Evolutionary conservation across 2,329 filamentous ascomycete genomes (phyloP).

Genomic region (Tolypocladium nubicola): DNA sequence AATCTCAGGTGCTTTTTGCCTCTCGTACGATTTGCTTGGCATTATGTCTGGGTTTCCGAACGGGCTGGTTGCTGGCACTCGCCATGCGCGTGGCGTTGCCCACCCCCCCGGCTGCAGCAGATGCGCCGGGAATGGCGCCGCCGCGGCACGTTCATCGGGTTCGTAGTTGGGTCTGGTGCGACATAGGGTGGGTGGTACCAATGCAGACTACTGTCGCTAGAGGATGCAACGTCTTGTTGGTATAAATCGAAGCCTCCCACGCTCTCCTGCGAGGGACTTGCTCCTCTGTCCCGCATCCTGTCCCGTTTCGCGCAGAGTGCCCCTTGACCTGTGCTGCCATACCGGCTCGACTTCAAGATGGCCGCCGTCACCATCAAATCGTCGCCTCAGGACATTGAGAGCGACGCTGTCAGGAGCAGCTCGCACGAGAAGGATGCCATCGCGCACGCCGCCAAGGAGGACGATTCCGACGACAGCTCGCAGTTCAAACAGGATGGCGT

Average conservation of each 20-base stretch:
- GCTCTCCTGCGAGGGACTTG: background rate
- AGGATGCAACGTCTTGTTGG: background rate
- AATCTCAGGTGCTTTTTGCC: background rate
- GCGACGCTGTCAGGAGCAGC: background rate
- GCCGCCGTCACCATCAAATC: background rate
- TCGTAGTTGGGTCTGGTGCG: background rate
- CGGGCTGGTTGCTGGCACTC: too few species aligned
- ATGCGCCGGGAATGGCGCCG: background rate
- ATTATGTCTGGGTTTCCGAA: background rate
- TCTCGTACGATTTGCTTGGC: background rate
- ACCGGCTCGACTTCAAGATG: background rate
- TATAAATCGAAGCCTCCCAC: background rate
- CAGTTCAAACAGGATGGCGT: constrained; percentile 26
- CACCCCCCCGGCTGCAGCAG: background rate
- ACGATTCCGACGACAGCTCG: constrained; percentile 11
- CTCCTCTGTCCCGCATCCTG: background rate
- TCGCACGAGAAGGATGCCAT: background rate
- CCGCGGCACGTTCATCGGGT: background rate
- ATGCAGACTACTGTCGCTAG: background rate
- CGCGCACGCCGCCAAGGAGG: constrained; percentile 1
- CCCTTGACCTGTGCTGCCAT: too few species aligned
- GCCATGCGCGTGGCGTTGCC: background rate
- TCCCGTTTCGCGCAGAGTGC: background rate
- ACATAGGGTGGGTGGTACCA: too few species aligned
- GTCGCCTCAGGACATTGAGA: background rate